Conservation (phyloP, 2,329 filamentous ascomycete species). For the Aspergillus ochraceus region DNA sequence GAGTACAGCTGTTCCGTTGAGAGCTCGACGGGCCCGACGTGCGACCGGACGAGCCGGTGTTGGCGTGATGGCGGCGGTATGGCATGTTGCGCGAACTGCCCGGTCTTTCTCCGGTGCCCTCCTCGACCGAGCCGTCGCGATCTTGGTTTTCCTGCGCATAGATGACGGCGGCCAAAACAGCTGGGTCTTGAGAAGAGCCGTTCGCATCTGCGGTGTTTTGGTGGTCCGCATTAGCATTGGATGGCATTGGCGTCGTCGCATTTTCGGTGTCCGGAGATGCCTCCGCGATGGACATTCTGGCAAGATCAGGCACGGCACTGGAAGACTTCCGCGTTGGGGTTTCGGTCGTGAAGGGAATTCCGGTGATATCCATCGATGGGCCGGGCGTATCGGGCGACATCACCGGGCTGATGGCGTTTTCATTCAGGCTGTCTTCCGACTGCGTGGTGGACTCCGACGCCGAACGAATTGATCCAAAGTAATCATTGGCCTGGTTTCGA, state of each 20-base stretch:
- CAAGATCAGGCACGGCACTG: conserved; percentile 29
- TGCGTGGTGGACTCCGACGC: conserved; percentile 18
- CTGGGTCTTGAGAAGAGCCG: conserved; percentile 25
- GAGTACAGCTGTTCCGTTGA: conserved; percentile 39
- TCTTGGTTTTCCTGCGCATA: conserved; percentile 23
- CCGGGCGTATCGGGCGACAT: conserved; percentile 37
- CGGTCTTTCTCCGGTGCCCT: conserved; percentile 23
- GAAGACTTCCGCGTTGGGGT: conserved; percentile 33
- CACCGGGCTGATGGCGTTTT: conserved; percentile 35
- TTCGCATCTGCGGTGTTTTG: conserved; percentile 12
- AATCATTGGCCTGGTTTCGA: conserved; percentile 12
- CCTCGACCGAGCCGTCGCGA: conserved; percentile 12
- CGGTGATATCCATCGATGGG: conserved; percentile 37
- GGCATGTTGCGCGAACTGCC: conserved; percentile 31
- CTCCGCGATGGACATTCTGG: conserved; percentile 25
- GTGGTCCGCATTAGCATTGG: conserved; percentile 9
- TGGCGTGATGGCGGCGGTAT: conserved; percentile 30
- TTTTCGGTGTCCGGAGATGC: conserved; percentile 14
- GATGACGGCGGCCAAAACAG: conserved; percentile 29
- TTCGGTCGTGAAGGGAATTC: conserved; percentile 22
- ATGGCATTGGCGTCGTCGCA: conserved; percentile 7
- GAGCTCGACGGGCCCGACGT: conserved; percentile 35
- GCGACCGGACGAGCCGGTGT: conserved; percentile 35
- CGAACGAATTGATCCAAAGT: conserved; percentile 18
- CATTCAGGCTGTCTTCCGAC: conserved; percentile 25